Percentiles rank a stretch among this genome's conserved stretches.
These are phyloP conservation scores for Globisporangium orthogonon DNA, from an alignment of 352 stramenopile genomes.

Conservation along the genomic window DNA sequence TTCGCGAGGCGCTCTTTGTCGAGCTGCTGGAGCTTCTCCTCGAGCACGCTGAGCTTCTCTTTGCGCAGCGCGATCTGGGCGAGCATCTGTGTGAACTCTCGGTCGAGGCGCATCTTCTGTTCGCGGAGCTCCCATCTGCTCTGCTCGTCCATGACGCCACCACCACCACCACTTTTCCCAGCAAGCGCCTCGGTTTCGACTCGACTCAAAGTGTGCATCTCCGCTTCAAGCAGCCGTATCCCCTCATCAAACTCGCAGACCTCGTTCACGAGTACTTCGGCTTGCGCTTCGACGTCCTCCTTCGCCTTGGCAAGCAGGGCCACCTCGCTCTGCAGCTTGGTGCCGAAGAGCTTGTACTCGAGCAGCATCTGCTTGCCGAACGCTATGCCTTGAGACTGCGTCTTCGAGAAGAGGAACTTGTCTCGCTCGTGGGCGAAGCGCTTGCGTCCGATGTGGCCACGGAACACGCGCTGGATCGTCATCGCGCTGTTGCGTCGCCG, in stretches of 20 bases:
- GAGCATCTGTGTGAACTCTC: conserved; percentile 93
- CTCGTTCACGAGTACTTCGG: conserved; percentile 88
- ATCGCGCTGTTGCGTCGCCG: conserved; percentile 50
- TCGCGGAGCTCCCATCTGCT: conserved; percentile 84
- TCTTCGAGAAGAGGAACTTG: conserved; percentile 92
- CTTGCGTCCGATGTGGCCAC: conserved; percentile 79
- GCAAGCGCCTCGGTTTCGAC: conserved; percentile 86
- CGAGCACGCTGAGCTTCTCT: conserved; percentile 77
- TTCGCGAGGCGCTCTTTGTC: conserved; percentile 87
- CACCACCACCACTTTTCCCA: conserved; percentile 15
- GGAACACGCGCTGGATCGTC: conserved; percentile 85
- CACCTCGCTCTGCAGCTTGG: conserved; percentile 92
- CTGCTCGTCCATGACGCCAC: conserved; percentile 84
- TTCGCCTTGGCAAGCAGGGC: conserved; percentile 89
- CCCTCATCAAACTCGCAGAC: conserved; percentile 93
- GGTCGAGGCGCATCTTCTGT: conserved; percentile 93
- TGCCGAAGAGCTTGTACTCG: conserved; percentile 94
- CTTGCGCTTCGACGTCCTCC: conserved; percentile 77
- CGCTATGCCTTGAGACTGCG: conserved; percentile 91
- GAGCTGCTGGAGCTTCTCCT: conserved; percentile 84
- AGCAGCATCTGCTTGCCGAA: conserved; percentile 94
- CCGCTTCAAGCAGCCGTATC: conserved; percentile 85
- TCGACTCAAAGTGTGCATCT: conserved; percentile 91
- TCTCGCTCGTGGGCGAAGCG: conserved; percentile 84
- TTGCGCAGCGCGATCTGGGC: conserved; percentile 91